These are phyloP conservation scores for Colletotrichum neosansevieriae DNA, from an alignment of 2,329 filamentous ascomycete genomes.

Conservation along the genomic window DNA sequence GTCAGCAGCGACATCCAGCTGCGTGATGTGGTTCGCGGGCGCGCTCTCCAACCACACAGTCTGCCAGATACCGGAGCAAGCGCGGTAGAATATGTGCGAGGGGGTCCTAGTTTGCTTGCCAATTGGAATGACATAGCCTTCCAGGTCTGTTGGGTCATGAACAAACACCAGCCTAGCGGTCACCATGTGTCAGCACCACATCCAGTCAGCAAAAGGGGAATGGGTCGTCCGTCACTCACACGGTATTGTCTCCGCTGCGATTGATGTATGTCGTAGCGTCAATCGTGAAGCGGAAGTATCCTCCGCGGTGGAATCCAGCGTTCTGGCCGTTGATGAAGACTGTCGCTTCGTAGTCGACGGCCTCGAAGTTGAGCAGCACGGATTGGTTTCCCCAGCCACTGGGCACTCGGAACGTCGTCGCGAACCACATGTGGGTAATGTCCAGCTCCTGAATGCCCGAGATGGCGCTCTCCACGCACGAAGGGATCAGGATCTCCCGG, in stretches of 20 bases:
- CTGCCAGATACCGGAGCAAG: constrained; percentile 82
- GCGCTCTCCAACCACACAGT: constrained; percentile 78
- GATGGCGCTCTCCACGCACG: constrained; percentile 59
- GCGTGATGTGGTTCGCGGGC: constrained; percentile 66
- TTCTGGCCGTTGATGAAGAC: constrained; percentile 69
- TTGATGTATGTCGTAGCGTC: constrained; percentile 65
- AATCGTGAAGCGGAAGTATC: constrained; percentile 71
- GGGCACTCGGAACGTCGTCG: constrained; percentile 64
- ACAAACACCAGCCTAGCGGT: constrained; percentile 69
- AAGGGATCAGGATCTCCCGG: constrained; percentile 57
- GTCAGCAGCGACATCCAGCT: constrained; percentile 69
- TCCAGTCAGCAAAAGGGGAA: background rate
- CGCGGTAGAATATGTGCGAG: constrained; percentile 77
- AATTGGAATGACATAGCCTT: constrained; percentile 68
- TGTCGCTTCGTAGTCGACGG: constrained; percentile 68
- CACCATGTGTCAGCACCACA: background rate
- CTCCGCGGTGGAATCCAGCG: constrained; percentile 67
- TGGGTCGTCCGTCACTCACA: constrained; percentile 58
- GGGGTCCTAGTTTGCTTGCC: constrained; percentile 72
- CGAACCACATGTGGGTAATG: constrained; percentile 61
- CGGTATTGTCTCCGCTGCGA: constrained; percentile 61
- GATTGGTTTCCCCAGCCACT: constrained; percentile 57
- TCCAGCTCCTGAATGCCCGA: constrained; percentile 61
- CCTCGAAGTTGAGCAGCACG: constrained; percentile 68
- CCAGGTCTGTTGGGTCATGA: constrained; percentile 73